Base-by-base conservation (phyloP, 1,284 basidiomycete species). In the Coniophora puteana region DNA sequence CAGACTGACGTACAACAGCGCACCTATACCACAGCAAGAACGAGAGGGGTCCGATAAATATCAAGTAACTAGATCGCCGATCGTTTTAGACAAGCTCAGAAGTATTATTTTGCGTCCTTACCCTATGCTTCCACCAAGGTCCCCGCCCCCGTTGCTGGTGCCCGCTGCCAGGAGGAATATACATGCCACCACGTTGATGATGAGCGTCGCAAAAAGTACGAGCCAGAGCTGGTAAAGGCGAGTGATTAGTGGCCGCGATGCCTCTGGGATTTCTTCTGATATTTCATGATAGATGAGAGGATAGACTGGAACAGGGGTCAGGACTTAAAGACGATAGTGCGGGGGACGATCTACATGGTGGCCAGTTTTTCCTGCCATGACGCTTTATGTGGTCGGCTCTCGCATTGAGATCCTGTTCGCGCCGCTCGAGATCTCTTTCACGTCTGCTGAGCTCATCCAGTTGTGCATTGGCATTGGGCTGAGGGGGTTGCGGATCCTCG, bases 251-350 rank as follows among this genome's bases (percentile, higher is more conserved):
- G 80, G 74, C 49, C 82, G 83, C 42, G 83, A 85, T 17, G 83
- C 80, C 49, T 89, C 80, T 5, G 93, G 87, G 39, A 98, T 94
- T 60, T 98, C 92, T 46, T 88, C 84, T 45, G 72, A 62, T 54
- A 98, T 94, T 44, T 90, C 87, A 65, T 98, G 95, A 68, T 85
- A 96, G 59, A 98, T 85, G 53, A 99, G 69, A 16, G 94, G 95
- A 59, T 85, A 93, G 75, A 94, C 90, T 93, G 63, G 41, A 49
- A 39, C 43, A 44, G 37, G 33, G 44, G 27, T 30, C 33, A 41
- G 24, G 46, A 46, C 52, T 48, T 52, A 39, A 51, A 46, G 44
- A 52, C 34, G 46, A 50, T 42, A 37, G 45, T 33, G 26, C 45
- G 36, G 30, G 18, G 36, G 43, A 33, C 45, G 26, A 71, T 81